phyloP scores from a whole-genome alignment of 2,329 filamentous ascomycete genomes.

The Colletotrichum cuscutae region DNA sequence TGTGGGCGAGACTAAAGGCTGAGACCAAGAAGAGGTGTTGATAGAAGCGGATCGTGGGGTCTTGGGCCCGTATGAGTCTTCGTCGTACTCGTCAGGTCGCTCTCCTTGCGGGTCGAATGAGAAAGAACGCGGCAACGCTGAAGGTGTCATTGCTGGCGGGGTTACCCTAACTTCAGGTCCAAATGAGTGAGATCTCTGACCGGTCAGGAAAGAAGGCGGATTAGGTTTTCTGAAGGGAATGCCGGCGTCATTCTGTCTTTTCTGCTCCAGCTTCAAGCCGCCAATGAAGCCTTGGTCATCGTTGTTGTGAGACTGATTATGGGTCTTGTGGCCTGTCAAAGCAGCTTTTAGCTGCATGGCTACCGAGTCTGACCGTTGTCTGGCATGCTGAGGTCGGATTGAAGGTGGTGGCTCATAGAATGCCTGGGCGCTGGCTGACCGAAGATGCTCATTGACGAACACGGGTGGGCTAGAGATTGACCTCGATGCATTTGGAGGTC shows the following conservation, averaged over 20 bases:
- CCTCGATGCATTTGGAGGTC: conserved; percentile 28
- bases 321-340: conserved; percentile 34
- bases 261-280: conserved; percentile 52
- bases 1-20: conserved; percentile 42
- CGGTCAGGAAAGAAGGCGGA: conserved; percentile 1
- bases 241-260: conserved; percentile 45
- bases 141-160: background rate
- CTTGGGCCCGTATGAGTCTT: background rate
- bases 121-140: conserved; percentile 10
- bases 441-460: conserved; percentile 18
- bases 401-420: conserved; percentile 20
- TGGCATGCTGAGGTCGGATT: conserved; percentile 19
- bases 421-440: conserved; percentile 20
- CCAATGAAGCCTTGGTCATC: conserved; percentile 51
- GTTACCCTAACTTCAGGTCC: conserved; percentile 25
- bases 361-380: conserved; percentile 33
- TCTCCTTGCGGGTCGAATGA: conserved; percentile 13
- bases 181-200: conserved; percentile 28
- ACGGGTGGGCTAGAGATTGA: conserved; percentile 22
- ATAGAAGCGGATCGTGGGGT: conserved; percentile 3
- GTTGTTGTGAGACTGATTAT: background rate
- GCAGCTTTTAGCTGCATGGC: conserved; percentile 34
- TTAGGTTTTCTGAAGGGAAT: conserved; percentile 11
- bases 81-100: background rate
- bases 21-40: conserved; percentile 34